Conservation (phyloP, 805 yeast genomes). For the Limtongia smithiae region DNA sequence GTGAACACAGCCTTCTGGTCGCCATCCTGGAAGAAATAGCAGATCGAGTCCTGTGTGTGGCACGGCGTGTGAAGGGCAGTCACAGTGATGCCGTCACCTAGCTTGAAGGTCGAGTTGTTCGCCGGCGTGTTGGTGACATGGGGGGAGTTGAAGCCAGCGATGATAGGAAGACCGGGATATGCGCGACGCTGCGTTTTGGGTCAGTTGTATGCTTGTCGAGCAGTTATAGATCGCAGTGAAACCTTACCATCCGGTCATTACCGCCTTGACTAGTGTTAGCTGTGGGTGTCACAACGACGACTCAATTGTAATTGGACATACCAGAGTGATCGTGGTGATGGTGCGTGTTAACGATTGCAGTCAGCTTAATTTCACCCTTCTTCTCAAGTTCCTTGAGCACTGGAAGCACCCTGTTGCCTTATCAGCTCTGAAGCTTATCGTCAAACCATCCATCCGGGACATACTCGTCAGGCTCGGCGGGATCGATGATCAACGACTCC, state of each 20-base stretch:
- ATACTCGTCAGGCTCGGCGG: constrained; percentile 77
- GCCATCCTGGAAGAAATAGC: constrained; percentile 75
- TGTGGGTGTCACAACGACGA: neutral
- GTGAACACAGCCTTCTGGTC: constrained; percentile 77
- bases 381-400: constrained; percentile 40
- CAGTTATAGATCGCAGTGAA: neutral
- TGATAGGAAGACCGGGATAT: constrained; percentile 55
- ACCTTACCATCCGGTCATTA: constrained; percentile 24
- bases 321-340: constrained; percentile 96
- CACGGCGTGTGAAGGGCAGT: constrained; percentile 94
- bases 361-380: constrained; percentile 46
- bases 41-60: constrained; percentile 94
- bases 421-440: neutral
- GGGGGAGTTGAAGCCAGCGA: constrained; percentile 83
- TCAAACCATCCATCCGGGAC: constrained; percentile 14
- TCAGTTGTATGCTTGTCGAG: neutral
- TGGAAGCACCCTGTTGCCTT: constrained; percentile 42
- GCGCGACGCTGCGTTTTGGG: constrained; percentile 15
- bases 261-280: constrained; percentile 24
- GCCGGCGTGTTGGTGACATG: constrained; percentile 66
- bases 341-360: constrained; percentile 88
- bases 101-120: constrained; percentile 55
- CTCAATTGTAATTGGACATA: constrained; percentile 53
- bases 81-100: constrained; percentile 63
- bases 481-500: constrained; percentile 82